Evolutionary conservation across 2,329 filamentous ascomycete species (phyloP).

Genomic region (Fusarium multiceps): DNA sequence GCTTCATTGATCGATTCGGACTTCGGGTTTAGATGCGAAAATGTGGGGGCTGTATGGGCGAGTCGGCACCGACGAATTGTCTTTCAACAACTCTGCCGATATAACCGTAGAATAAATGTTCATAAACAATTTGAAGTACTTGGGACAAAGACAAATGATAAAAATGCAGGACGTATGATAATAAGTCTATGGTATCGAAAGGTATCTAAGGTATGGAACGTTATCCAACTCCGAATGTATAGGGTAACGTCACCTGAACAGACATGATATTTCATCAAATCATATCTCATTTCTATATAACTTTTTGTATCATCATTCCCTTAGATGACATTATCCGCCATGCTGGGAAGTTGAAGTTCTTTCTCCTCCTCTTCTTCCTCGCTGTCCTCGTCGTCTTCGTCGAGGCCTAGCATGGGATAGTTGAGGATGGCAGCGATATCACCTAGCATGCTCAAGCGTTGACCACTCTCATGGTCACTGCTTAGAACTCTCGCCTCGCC

Average conservation of each 20-base stretch:
- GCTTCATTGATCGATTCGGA: not conserved
- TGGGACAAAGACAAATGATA: not conserved
- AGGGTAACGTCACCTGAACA: conserved; percentile 5
- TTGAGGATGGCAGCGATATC: conserved; percentile 91
- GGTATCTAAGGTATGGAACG: not conserved
- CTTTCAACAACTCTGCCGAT: not conserved
- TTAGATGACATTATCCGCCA: conserved; percentile 50
- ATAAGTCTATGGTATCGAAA: not conserved
- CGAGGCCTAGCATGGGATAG: conserved; percentile 84
- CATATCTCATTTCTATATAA: conserved; percentile 22
- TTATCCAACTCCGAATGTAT: not conserved
- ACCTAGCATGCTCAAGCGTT: conserved; percentile 83
- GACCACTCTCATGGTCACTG: conserved; percentile 93
- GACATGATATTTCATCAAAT: conserved; percentile 7
- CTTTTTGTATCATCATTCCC: not conserved
- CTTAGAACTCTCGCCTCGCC: conserved; percentile 91
- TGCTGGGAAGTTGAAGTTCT: conserved; percentile 5
- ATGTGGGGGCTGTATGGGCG: not conserved
- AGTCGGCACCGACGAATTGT: not conserved
- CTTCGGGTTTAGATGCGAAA: not conserved
- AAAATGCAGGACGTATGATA: not conserved
- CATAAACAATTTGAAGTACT: not conserved
- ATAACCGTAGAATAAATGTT: not conserved
- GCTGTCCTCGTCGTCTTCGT: conserved; percentile 70
- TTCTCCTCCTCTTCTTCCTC: conserved; percentile 48